Base-by-base conservation (phyloP, 306 rosid genomes). In the barrel medic (Medicago truncatula) region DNA sequence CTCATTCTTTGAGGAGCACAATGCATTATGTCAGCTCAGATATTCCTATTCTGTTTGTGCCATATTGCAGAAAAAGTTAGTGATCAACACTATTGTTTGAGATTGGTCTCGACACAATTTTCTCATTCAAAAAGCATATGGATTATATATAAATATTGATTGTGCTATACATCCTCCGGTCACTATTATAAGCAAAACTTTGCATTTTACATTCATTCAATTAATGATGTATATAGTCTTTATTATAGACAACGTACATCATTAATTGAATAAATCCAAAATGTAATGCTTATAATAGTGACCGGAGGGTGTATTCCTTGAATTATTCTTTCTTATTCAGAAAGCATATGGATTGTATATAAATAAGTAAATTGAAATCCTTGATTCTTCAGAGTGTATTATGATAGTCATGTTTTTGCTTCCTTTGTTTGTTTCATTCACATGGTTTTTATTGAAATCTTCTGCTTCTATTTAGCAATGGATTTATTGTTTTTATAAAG, bases 401-500 rank as follows among this genome's bases (percentile, higher is more conserved):
- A 28, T 67, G 61, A 46, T 50, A 18, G 36, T 53, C 70, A 41
- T 62, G 36, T 68, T 50, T 69, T 53, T 41, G 25, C 56, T 65
- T 44, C 23, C 18, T 28, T 13, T 53, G 28, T 17, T 34, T 50
- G 15, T 71, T 74, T 74, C 39, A 17, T 62, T 63, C 16, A 9
- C 36, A 3, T 12, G 43, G 6, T 8, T 68, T 21, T 70, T 66
- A n/a, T 53, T 50, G 17, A 54, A 53, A 28, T 43, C 17, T 78
- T 53, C 13, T 4, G 20, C 25, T 16, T 73, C 23, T 20, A 73
- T 68, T 58, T 21, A 16, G 56, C 9, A 36, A 67, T 80, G 44
- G 50, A 44, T 44, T 44, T 12, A 44, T 44, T 3, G 31, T 69
- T 64, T 50, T 76, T 83, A 52, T 67, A 57, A 85, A 95, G 97